Conservation (phyloP, 2,329 filamentous ascomycete species). For the Aureobasidium sp. region DNA sequence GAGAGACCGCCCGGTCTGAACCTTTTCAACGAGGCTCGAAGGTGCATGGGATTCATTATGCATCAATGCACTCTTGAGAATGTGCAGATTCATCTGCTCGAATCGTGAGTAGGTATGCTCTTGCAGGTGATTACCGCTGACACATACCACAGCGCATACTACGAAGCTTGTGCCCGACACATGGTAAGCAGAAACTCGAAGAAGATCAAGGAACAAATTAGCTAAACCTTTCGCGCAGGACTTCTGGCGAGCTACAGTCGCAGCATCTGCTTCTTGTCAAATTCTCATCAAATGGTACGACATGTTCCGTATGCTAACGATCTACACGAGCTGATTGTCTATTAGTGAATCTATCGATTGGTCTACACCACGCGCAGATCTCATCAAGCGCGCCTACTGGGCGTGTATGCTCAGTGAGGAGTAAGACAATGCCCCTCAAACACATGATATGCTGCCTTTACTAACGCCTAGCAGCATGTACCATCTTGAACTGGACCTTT, state of each 20-base stretch:
- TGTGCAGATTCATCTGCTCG: slow-evolving; percentile 49
- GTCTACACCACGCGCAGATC: slow-evolving; percentile 39
- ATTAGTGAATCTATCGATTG: slow-evolving; percentile 33
- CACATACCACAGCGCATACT: slow-evolving; percentile 39
- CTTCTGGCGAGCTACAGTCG: slow-evolving; percentile 50
- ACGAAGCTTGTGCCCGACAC: slow-evolving; percentile 44
- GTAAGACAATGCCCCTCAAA: slow-evolving; percentile 24
- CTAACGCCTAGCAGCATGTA: slow-evolving; percentile 34
- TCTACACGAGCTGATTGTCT: not conserved
- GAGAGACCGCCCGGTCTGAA: slow-evolving; percentile 47
- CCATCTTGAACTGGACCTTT: slow-evolving; percentile 51
- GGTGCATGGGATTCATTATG: slow-evolving; percentile 49
- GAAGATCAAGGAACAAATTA: too few relatives aligned
- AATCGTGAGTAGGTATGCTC: slow-evolving; percentile 36
- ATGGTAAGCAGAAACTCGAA: slow-evolving; percentile 32
- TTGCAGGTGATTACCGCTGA: not conserved
- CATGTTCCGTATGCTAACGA: slow-evolving; percentile 20
- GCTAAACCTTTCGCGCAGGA: slow-evolving; percentile 20
- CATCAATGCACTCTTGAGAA: slow-evolving; percentile 50
- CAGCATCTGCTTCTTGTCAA: slow-evolving; percentile 50
- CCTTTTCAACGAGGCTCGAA: slow-evolving; percentile 55
- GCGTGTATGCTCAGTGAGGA: slow-evolving; percentile 49
- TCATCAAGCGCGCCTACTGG: slow-evolving; percentile 50
- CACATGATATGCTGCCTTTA: not conserved
- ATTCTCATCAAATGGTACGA: slow-evolving; percentile 46